A percentile compares a stretch with the other conserved stretches of the same genome.
These are phyloP conservation scores for Verticillium klebahnii DNA, from an alignment of 2,329 filamentous ascomycete genomes.

Conservation along the genomic window DNA sequence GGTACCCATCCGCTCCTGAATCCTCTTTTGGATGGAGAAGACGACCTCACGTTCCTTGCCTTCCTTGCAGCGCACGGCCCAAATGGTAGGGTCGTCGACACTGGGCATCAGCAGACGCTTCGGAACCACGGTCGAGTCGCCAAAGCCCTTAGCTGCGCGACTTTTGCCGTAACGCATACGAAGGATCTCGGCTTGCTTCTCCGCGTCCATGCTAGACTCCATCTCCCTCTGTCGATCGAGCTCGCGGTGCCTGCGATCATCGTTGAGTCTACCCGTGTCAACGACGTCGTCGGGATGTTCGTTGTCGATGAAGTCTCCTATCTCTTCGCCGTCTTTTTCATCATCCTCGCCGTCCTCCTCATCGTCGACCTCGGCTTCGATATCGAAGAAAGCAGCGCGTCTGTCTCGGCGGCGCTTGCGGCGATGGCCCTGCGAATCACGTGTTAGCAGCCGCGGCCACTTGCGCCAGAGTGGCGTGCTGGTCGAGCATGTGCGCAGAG, in stretches of 20 bases:
- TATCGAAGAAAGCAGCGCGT: conserved; percentile 88
- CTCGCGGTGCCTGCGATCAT: conserved; percentile 89
- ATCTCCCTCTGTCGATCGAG: conserved; percentile 88
- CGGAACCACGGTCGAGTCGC: conserved; percentile 73
- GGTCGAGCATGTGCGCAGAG: neutral
- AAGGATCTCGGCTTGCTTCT: conserved; percentile 84
- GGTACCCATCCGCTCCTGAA: conserved; percentile 73
- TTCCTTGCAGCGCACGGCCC: conserved; percentile 87
- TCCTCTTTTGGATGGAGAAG: conserved; percentile 80
- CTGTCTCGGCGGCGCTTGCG: conserved; percentile 76
- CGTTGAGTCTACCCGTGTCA: conserved; percentile 73
- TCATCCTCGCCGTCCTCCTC: conserved; percentile 86
- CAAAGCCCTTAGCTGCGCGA: conserved; percentile 57
- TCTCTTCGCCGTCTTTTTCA: conserved; percentile 80
- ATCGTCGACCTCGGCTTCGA: conserved; percentile 96
- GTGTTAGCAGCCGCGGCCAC: neutral
- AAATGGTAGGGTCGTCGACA: conserved; percentile 94
- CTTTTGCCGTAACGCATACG: conserved; percentile 85
- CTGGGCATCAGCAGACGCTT: conserved; percentile 85
- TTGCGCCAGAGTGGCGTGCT: neutral
- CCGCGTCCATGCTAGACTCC: conserved; percentile 83
- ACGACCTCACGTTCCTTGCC: conserved; percentile 94
- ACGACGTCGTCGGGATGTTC: conserved; percentile 86
- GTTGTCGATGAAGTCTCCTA: conserved; percentile 81
- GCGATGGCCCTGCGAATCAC: conserved; percentile 52